Base-by-base conservation (phyloP, 2,329 filamentous ascomycete genomes). In the Aspergillus hiratsukae region DNA sequence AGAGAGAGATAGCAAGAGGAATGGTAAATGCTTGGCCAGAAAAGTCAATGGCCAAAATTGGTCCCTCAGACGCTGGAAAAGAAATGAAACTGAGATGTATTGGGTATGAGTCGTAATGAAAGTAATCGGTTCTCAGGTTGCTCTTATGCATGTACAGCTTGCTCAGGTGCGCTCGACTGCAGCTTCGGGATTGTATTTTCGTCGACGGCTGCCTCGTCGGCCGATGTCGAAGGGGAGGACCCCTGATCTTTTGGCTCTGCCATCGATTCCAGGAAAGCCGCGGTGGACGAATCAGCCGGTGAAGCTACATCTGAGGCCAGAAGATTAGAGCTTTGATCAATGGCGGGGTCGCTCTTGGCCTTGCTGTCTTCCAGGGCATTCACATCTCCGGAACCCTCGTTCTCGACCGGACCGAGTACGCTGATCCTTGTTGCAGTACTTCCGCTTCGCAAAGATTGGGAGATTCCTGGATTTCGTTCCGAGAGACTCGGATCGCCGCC, bases 391-490 rank as follows among this genome's bases (percentile, higher is more conserved):
- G 63, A 60, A 17, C 66, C 64, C 1, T 58, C 50, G 1, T 58
- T 51, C 25, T 66, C 67, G 25, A 69, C 69, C 6, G 61, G 58
- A 51, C 58, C 65, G 48, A 60, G 64, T 27, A 66, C 48, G 64
- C 86, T 89, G 63, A 81, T 78, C 1, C 84, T 84, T 2, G 87
- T 88, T 19, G 85, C 83, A 10, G 86, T 88, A 71, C 85, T 88
- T 14, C 80, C 80, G 61, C 86, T 89, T 21, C 85, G 82, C 17
- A 81, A 76, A 1, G 87, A 90, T 45, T 78, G 83, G 31, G 85
- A 80, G 19, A 85, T 81, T 40, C 78, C 80, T n/a, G 63, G 51
- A 35, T 63, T 48, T 17, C 25, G 51, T 23, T 65, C 66, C 21
- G 67, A 70, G 40, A 57, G 52, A 8, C 67, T 58, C 0, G 69